Conservation (phyloP, 192 early-diverging fungal genomes). For the Funneliformis geosporum region DNA sequence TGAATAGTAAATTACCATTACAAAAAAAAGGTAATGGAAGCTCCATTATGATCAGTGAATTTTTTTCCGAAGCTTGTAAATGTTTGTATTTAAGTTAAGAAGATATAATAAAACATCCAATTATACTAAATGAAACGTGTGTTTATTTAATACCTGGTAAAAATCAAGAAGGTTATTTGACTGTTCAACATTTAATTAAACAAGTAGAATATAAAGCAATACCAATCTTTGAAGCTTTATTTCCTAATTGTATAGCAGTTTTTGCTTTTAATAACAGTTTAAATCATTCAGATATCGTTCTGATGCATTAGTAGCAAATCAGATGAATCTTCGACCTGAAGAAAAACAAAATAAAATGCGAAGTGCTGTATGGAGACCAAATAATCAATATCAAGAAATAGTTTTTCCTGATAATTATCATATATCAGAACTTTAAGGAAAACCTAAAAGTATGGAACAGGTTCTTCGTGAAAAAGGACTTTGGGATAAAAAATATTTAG, state of each 20-base stretch:
- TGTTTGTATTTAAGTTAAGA: too few species aligned
- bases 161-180: slow-evolving; percentile 1
- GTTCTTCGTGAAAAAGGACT: not conserved
- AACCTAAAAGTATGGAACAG: not conserved
- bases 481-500: not conserved
- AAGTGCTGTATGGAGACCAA: slow-evolving; percentile 5
- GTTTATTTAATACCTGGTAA: not conserved
- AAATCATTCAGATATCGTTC: not conserved
- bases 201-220: not conserved
- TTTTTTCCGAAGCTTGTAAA: too few species aligned
- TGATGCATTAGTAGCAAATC: slow-evolving; percentile 22
- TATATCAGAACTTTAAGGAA: not conserved
- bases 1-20: too few species aligned
- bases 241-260: not conserved
- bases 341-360: slow-evolving; percentile 28
- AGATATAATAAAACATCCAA: too few species aligned
- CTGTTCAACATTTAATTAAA: not conserved
- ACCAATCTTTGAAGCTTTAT: not conserved
- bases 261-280: not conserved
- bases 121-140: too few species aligned
- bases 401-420: not conserved
- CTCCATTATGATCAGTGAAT: too few species aligned
- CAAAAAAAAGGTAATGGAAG: too few species aligned
- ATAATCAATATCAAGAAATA: not conserved
- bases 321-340: not conserved